Evolutionary conservation across 2,329 filamentous ascomycete species (phyloP).

Genomic region (Penicillium glabrum): DNA sequence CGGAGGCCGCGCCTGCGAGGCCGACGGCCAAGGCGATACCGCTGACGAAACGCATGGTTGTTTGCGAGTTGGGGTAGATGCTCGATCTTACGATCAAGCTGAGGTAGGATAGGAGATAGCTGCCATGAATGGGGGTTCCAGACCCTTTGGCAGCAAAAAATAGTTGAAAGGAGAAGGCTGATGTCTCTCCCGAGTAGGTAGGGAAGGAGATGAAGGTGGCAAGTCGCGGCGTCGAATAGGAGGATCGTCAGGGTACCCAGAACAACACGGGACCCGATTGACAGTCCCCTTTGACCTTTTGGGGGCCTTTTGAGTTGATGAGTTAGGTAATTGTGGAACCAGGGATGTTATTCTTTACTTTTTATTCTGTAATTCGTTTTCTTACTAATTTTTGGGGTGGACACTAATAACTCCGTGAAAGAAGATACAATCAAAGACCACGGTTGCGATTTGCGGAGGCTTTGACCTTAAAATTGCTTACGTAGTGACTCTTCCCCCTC

Average conservation of each 20-base stretch:
- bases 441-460: neutral
- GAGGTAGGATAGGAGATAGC: neutral
- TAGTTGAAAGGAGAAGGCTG: constrained; percentile 1
- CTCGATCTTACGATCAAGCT: constrained; percentile 14
- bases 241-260: constrained; percentile 8
- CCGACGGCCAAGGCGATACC: constrained; percentile 49
- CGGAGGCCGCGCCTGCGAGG: constrained; percentile 46
- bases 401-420: neutral
- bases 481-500: neutral
- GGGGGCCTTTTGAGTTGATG: neutral
- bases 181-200: neutral
- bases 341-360: neutral
- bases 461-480: neutral
- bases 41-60: constrained; percentile 23
- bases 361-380: neutral
- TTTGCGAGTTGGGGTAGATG: constrained; percentile 4
- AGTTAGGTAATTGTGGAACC: neutral
- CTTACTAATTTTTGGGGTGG: neutral
- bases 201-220: constrained; percentile 5
- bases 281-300: neutral
- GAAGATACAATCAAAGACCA: neutral
- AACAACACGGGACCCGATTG: constrained; percentile 3
- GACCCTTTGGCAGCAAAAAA: neutral
- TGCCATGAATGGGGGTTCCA: constrained; percentile 21
- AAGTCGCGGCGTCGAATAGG: constrained; percentile 7